Conservation (phyloP, 2,329 filamentous ascomycete species). For the Chalaropsis thielavioides region DNA sequence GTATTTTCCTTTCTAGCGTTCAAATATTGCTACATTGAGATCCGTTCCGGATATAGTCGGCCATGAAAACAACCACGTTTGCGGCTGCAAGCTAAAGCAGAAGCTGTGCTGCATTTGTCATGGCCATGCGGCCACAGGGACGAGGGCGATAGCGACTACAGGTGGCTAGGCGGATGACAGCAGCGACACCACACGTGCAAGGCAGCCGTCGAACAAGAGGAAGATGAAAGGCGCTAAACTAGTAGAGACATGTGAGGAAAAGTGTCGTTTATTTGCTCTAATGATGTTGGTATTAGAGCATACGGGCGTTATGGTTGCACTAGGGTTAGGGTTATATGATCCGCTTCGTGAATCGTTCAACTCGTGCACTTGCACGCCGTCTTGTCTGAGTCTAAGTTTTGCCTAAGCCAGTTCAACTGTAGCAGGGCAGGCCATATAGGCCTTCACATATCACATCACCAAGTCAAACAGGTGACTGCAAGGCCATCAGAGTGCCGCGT, state of each 20-base stretch:
- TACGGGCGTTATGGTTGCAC: no score
- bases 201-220: neutral
- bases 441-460: neutral
- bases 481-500: neutral
- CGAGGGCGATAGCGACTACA: neutral
- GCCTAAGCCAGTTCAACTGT: no score
- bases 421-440: neutral
- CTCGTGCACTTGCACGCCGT: neutral
- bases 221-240: no score
- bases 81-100: neutral
- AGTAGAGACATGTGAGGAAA: no score
- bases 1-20: neutral
- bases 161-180: no score
- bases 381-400: no score
- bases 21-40: conserved; percentile 4
- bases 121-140: neutral
- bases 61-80: neutral
- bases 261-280: no score
- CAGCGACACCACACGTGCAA: neutral
- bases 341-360: no score
- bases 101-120: no score
- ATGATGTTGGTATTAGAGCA: no score
- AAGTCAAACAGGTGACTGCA: neutral
- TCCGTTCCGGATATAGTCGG: neutral
- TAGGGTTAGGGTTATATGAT: no score